These are phyloP conservation scores for Boletus coccyginus DNA, from an alignment of 768 basidiomycete species.

Conservation along the genomic window DNA sequence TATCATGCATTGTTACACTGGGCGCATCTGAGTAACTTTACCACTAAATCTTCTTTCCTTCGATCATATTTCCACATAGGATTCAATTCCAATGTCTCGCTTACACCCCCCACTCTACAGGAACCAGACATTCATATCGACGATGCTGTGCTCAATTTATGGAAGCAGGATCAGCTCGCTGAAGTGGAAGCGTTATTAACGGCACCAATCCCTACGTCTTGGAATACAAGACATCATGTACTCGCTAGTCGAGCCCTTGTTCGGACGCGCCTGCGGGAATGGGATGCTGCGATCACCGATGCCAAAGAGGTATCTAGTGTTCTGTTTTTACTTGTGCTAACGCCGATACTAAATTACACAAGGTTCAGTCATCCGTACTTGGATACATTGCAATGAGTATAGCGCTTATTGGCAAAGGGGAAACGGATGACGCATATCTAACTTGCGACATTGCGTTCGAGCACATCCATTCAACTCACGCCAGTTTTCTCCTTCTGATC, in stretches of 20 bases:
- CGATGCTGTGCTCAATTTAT: neutral
- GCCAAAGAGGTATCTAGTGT: neutral
- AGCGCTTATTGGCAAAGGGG: neutral
- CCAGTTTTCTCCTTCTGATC: neutral
- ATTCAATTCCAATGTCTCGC: too few species aligned
- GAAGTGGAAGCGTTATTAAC: neutral
- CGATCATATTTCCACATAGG: neutral
- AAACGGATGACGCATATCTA: neutral
- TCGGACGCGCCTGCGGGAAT: neutral
- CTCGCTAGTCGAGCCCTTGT: neutral
- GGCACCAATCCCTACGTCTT: neutral
- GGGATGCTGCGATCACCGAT: neutral
- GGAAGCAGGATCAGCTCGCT: neutral
- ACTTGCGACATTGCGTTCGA: constrained; percentile 1
- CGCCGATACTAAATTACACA: neutral
- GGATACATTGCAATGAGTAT: neutral
- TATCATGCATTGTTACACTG: neutral
- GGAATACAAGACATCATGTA: too few species aligned
- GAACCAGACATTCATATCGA: neutral
- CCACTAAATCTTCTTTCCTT: too few species aligned
- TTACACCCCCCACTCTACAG: neutral
- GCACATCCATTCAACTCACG: neutral
- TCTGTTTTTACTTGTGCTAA: too few species aligned
- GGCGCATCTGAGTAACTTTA: neutral
- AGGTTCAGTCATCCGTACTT: neutral